phyloP scores from a whole-genome alignment of 148 eudicot species.

The Cornus controversa region DNA sequence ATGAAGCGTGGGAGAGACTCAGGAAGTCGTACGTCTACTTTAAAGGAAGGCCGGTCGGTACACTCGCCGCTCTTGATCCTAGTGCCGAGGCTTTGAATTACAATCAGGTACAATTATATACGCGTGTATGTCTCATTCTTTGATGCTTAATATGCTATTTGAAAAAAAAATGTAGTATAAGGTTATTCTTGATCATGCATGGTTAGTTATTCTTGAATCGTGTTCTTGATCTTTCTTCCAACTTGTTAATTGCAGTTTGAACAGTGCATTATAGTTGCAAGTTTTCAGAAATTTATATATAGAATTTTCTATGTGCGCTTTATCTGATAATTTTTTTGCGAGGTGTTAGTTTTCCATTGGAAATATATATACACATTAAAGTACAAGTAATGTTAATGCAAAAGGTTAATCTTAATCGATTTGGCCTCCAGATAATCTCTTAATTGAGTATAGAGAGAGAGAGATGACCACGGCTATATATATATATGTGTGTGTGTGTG shows the following conservation, averaged over 20 bases:
- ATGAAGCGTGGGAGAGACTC: constrained; percentile 54
- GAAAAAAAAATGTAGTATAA: neutral
- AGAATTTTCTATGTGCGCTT: neutral
- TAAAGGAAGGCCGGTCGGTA: constrained; percentile 42
- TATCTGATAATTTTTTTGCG: neutral
- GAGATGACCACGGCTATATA: too few species aligned
- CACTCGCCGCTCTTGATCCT: constrained; percentile 53
- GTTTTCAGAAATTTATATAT: too few species aligned
- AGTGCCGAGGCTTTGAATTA: constrained; percentile 46
- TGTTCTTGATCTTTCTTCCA: neutral
- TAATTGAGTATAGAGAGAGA: too few species aligned
- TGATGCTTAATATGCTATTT: neutral
- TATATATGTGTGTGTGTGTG: too few species aligned
- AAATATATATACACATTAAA: too few species aligned
- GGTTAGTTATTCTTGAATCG: neutral
- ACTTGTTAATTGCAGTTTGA: too few species aligned
- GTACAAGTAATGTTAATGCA: too few species aligned
- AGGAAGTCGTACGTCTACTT: constrained; percentile 32
- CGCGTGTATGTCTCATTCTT: neutral
- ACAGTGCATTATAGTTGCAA: too few species aligned
- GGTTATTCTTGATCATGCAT: neutral
- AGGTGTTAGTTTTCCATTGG: neutral
- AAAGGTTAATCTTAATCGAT: too few species aligned
- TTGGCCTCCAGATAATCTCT: too few species aligned
- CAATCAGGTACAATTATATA: constrained; percentile 40